phyloP scores from a whole-genome alignment of 495 filamentous ascomycete genomes.

The Aspergillus biplanus region DNA sequence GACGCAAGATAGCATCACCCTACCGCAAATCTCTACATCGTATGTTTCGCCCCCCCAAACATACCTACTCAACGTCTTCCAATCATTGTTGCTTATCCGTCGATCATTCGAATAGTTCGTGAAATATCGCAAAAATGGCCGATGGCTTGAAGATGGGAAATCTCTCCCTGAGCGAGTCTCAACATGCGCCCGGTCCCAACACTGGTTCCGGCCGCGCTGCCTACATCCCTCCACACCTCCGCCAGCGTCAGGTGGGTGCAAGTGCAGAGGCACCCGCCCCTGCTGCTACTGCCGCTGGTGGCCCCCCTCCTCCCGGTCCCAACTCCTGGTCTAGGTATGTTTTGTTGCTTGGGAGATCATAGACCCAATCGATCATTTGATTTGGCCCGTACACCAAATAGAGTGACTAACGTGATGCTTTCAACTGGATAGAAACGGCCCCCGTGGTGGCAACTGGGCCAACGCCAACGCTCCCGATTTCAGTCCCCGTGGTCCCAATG shows the following conservation, averaged over 20 bases:
- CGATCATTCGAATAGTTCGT: constrained; percentile 24
- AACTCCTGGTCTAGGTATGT: constrained; percentile 45
- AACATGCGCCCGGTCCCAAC: constrained; percentile 59
- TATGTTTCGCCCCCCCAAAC: constrained; percentile 16
- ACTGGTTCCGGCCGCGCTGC: constrained; percentile 61
- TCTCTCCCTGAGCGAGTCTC: constrained; percentile 73
- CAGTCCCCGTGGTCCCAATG: constrained; percentile 60
- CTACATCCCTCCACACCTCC: constrained; percentile 96
- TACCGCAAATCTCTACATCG: constrained; percentile 12
- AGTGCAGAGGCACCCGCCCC: constrained; percentile 45
- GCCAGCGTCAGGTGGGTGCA: constrained; percentile 57
- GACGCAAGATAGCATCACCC: constrained; percentile 15
- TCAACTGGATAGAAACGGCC: constrained; percentile 33
- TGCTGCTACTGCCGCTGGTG: constrained; percentile 13
- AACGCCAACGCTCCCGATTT: constrained; percentile 67
- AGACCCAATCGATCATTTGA: constrained; percentile 3
- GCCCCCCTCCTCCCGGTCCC: constrained; percentile 37
- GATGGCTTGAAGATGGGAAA: constrained; percentile 92
- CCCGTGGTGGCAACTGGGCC: constrained; percentile 73
- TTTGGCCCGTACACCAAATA: neutral
- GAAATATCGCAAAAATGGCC: constrained; percentile 71
- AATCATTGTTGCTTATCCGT: constrained; percentile 18
- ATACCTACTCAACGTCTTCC: constrained; percentile 4
- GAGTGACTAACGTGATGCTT: constrained; percentile 17
- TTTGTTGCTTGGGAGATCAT: neutral